Evolutionary conservation across 177 flowering plant species (phyloP), one percentile per base, ranked within the genome.

Genomic region (Vitis hybrid): DNA sequence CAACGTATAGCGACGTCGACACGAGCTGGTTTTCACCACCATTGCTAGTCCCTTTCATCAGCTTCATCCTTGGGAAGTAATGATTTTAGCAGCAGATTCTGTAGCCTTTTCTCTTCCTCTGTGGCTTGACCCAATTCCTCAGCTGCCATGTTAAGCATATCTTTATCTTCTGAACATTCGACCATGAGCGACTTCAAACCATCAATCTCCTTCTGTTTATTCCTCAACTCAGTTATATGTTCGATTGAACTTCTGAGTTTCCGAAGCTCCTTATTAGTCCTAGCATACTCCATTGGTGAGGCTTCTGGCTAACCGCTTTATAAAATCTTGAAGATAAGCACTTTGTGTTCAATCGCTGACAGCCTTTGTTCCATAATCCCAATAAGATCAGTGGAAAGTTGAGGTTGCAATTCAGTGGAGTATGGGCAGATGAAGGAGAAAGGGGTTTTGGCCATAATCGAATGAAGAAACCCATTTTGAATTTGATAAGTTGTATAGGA

Each of bases 41-140:
- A 21, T 21, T 21, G 21, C 21, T 21, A 89, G 72, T 82, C 97
- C 73, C 98, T 87, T 75, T 93, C 99, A 87, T 95, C 99, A 52
- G 98, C 99, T 74, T 91, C 98, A 78, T 93, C 98, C 82, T 89
- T 91, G 1, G 97, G 99, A 73, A 95, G 96, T 77, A 95, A 80
- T 14, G 89, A 80, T 76, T 83, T 87, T 27, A 95, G 85, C 48
- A 95, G 81, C 71, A 83, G 76, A 64, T 68, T 71, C 74, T 89
- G 96, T 73, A 90, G 66, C 70, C 83, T 83, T 63, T 82, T 88
- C 79, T 91, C 97, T 67, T 88, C 93, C 61, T 83, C 90, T 30
- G 74, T 9, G 2, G 93, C 94, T 61, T 83, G 84, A 41, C 63
- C 70, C 76, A 91, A 61, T 65, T 21, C 21, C 21, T 21, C 21